phyloP scores from a whole-genome alignment of 257 asterid species.

The Striga asiatica region DNA sequence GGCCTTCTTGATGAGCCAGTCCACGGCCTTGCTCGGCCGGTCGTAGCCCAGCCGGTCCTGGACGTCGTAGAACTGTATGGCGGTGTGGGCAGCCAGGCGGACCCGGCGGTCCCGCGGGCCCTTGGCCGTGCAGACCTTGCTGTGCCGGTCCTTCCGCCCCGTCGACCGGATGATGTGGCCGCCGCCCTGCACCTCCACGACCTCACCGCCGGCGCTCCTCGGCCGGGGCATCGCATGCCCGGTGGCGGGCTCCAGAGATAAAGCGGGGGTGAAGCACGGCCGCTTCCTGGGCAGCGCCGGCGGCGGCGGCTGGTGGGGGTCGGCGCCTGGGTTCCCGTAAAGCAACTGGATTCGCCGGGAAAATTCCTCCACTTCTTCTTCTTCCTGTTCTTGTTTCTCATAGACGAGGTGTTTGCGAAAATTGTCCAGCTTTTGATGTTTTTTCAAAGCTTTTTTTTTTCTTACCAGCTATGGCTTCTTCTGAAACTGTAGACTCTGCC shows the following conservation, averaged over 20 bases:
- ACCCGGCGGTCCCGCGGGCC: conserved; percentile 89
- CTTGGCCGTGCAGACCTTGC: conserved; percentile 86
- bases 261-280: conserved; percentile 21
- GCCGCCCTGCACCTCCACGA: conserved; percentile 81
- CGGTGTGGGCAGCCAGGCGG: conserved; percentile 78
- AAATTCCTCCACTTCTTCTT: too few relatives aligned
- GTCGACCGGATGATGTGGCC: conserved; percentile 84
- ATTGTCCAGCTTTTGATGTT: too few relatives aligned
- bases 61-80: conserved; percentile 81
- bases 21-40: conserved; percentile 88
- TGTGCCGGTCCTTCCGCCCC: conserved; percentile 82
- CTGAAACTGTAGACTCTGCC: too few relatives aligned
- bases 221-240: conserved; percentile 41
- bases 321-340: neutral
- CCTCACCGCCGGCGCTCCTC: conserved; percentile 36
- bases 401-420: too few relatives aligned
- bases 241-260: conserved; percentile 15
- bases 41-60: conserved; percentile 88
- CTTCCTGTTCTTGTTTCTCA: too few relatives aligned
- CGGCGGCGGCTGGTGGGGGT: conserved; percentile 1
- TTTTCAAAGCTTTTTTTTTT: too few relatives aligned
- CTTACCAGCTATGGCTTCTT: too few relatives aligned
- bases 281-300: conserved; percentile 34
- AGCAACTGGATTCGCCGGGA: conserved; percentile 15
- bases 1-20: conserved; percentile 78